Evolutionary conservation across 106 monocot genomes (phyloP).

Genomic region (Dioscorea zingiberensis): DNA sequence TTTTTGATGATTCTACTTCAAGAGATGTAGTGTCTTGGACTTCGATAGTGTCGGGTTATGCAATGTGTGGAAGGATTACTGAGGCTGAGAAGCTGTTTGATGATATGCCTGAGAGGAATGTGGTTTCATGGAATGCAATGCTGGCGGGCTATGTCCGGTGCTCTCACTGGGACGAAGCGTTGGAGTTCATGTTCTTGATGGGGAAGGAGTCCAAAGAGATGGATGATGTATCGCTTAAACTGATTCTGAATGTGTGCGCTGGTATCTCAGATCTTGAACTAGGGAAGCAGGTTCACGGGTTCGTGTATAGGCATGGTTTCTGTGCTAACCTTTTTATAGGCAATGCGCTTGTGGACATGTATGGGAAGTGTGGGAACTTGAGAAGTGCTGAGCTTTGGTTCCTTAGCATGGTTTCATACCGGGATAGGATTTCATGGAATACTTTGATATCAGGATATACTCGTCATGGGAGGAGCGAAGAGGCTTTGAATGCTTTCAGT

Average conservation of each 20-base stretch:
- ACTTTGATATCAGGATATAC: constrained; percentile 54
- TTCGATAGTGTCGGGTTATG: constrained; percentile 55
- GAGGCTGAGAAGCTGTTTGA: constrained; percentile 51
- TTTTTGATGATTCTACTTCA: constrained; percentile 31
- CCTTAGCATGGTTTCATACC: constrained; percentile 20
- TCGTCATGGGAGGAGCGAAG: constrained; percentile 53
- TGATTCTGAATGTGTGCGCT: constrained; percentile 58
- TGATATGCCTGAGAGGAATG: constrained; percentile 52
- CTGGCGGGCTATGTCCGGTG: constrained; percentile 48
- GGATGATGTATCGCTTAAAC: constrained; percentile 42
- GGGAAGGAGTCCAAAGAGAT: constrained; percentile 26
- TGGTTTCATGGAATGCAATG: constrained; percentile 82
- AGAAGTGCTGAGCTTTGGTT: constrained; percentile 48
- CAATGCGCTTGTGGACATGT: constrained; percentile 72
- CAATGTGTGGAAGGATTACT: constrained; percentile 35
- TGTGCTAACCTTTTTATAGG: constrained; percentile 21
- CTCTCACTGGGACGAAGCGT: constrained; percentile 43
- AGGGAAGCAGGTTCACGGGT: constrained; percentile 72
- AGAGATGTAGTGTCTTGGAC: constrained; percentile 62
- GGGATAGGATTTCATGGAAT: constrained; percentile 79
- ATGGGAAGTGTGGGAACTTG: constrained; percentile 75
- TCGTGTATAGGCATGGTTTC: constrained; percentile 44
- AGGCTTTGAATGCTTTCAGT: constrained; percentile 44
- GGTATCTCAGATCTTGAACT: constrained; percentile 44
- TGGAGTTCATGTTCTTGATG: constrained; percentile 55